Percentiles rank a stretch among this genome's conserved stretches.
Conservation (phyloP, 2,329 filamentous ascomycete species). For the Cercospora zeae-maydis region DNA sequence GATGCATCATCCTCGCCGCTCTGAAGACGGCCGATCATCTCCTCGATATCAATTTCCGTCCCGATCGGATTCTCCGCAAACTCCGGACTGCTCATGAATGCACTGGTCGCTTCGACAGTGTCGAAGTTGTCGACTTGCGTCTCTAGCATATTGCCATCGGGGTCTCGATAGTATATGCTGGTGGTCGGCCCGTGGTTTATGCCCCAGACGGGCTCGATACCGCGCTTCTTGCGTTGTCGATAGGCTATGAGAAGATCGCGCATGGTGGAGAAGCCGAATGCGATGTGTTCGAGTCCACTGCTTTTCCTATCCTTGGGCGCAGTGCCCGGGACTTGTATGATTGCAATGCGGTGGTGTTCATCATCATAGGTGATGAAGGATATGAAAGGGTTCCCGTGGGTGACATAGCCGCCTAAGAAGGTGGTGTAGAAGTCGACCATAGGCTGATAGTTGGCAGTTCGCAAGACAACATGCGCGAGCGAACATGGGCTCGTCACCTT, state of each 20-base stretch:
- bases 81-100: constrained; percentile 40
- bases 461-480: constrained; percentile 32
- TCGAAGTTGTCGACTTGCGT: constrained; percentile 28
- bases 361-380: neutral
- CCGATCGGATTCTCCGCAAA: constrained; percentile 47
- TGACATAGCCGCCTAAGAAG: constrained; percentile 26
- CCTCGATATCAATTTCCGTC: constrained; percentile 46
- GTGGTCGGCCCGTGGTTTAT: constrained; percentile 29
- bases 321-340: neutral
- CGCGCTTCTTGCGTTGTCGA: neutral
- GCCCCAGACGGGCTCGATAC: constrained; percentile 14
- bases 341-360: neutral
- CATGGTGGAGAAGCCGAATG: neutral
- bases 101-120: constrained; percentile 35
- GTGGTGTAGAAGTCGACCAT: constrained; percentile 29
- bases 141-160: constrained; percentile 27
- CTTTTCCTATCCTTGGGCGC: neutral
- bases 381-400: neutral
- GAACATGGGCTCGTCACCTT: neutral
- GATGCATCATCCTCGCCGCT: neutral
- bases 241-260: neutral
- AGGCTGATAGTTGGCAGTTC: constrained; percentile 24
- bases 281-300: neutral
- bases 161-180: constrained; percentile 28
- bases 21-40: constrained; percentile 16